Conservation (phyloP, 2,329 filamentous ascomycete genomes). For the Fusarium tuaranense region DNA sequence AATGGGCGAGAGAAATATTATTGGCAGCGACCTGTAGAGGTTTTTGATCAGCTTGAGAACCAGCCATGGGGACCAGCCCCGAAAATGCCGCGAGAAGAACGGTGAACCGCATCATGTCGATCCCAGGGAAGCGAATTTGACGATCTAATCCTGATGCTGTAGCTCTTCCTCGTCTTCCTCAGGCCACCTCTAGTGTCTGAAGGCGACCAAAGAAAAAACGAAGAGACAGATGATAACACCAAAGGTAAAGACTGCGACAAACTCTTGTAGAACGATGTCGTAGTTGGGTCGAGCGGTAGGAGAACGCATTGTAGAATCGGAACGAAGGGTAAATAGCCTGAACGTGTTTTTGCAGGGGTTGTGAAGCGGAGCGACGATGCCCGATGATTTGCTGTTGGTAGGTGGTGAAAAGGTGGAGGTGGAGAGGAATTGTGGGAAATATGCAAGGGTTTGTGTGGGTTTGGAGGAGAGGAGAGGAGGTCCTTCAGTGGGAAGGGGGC, state of each 20-base stretch:
- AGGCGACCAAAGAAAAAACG: too few species aligned
- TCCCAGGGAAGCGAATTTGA: neutral
- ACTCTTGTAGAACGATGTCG: neutral
- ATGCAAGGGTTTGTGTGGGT: neutral
- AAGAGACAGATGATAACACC: neutral
- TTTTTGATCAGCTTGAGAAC: slow-evolving; percentile 39
- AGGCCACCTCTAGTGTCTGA: neutral
- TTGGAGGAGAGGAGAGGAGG: neutral
- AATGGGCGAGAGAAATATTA: slow-evolving; percentile 50
- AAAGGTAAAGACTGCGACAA: neutral
- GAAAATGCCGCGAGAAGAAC: slow-evolving; percentile 17
- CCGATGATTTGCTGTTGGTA: neutral
- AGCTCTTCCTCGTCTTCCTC: neutral
- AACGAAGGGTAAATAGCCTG: neutral
- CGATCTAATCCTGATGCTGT: neutral
- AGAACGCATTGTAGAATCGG: neutral
- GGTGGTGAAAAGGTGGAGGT: neutral
- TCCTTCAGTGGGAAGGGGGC: neutral
- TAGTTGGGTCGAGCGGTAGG: neutral
- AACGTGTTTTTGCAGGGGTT: neutral
- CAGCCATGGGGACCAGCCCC: slow-evolving; percentile 13
- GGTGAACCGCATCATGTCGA: slow-evolving; percentile 28
- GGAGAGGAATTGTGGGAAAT: neutral
- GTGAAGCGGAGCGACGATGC: neutral
- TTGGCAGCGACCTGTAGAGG: slow-evolving; percentile 3